A percentile compares a stretch with the other conserved stretches of the same genome.
These are phyloP conservation scores for Phytophthora tubulina DNA, from an alignment of 352 stramenopile species.

Conservation along the genomic window DNA sequence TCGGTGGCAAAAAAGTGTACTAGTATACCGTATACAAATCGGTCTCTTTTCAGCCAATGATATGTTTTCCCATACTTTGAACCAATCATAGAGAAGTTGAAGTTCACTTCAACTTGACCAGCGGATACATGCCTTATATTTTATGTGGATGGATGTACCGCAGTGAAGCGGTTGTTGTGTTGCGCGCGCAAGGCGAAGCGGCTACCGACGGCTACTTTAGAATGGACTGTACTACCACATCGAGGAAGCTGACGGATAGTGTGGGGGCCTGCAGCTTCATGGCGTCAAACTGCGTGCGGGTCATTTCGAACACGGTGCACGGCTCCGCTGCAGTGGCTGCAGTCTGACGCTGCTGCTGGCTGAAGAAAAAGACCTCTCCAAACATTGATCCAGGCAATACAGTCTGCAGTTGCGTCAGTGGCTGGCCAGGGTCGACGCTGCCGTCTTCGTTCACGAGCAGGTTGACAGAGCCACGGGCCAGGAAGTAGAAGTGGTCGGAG, in stretches of 20 bases:
- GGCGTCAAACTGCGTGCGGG: slow-evolving; percentile 61
- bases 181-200: slow-evolving; percentile 8
- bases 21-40: too few relatives aligned
- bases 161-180: slow-evolving; percentile 1
- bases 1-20: slow-evolving; percentile 16
- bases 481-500: slow-evolving; percentile 72
- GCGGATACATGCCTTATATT: slow-evolving; percentile 11
- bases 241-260: slow-evolving; percentile 74
- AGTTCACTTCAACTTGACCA: slow-evolving; percentile 1
- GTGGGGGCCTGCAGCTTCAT: slow-evolving; percentile 59
- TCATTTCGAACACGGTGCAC: slow-evolving; percentile 73
- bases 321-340: slow-evolving; percentile 47
- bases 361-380: slow-evolving; percentile 85
- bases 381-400: slow-evolving; percentile 81
- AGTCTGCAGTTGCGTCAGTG: slow-evolving; percentile 62
- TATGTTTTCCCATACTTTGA: not conserved
- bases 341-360: slow-evolving; percentile 63
- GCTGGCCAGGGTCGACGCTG: slow-evolving; percentile 46
- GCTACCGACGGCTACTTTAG: slow-evolving; percentile 32
- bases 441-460: slow-evolving; percentile 80
- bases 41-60: slow-evolving; percentile 1
- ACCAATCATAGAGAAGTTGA: slow-evolving; percentile 4
- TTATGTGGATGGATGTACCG: slow-evolving; percentile 10
- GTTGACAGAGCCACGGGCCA: slow-evolving; percentile 69
- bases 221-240: slow-evolving; percentile 83